phyloP scores from a whole-genome alignment of 1,139 yeast species.

The Dujonia santamariae region DNA sequence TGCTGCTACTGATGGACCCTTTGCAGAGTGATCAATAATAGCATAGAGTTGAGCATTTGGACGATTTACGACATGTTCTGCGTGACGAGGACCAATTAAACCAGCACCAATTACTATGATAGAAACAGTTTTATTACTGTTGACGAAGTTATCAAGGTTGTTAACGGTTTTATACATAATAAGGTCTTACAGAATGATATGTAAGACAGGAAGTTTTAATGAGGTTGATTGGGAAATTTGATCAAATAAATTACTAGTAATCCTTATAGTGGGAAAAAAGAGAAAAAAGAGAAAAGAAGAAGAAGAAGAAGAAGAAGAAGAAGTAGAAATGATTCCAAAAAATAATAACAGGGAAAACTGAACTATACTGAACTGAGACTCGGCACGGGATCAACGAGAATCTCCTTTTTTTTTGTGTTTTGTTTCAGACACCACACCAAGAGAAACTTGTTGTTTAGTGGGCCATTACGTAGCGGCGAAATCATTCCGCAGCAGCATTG shows the following conservation, averaged over 20 bases:
- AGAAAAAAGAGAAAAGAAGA: neutral
- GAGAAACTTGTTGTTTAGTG: neutral
- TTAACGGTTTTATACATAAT: constrained; percentile 12
- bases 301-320: constrained; percentile 2
- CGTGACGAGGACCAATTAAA: constrained; percentile 31
- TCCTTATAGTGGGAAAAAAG: neutral
- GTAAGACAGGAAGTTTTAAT: neutral
- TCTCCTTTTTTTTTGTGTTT: too few relatives aligned
- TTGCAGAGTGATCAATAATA: constrained; percentile 37
- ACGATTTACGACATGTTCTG: constrained; percentile 20
- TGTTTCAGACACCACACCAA: too few relatives aligned
- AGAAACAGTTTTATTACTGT: constrained; percentile 12
- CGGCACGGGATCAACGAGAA: too few relatives aligned
- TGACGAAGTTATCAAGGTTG: neutral
- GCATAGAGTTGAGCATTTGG: constrained; percentile 18
- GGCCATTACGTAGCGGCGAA: neutral
- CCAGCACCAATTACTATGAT: constrained; percentile 28
- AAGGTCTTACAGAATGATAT: too few relatives aligned
- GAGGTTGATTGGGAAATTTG: constrained; percentile 1
- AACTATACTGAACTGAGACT: neutral
- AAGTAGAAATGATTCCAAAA: too few relatives aligned
- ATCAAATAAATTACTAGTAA: too few relatives aligned
- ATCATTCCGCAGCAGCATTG: too few relatives aligned
- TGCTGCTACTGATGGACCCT: constrained; percentile 36
- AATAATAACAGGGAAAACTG: neutral